Evolutionary conservation across 176 grass and related monocot genomes (phyloP).

Genomic region (Ampelocalamus luodianensis): DNA sequence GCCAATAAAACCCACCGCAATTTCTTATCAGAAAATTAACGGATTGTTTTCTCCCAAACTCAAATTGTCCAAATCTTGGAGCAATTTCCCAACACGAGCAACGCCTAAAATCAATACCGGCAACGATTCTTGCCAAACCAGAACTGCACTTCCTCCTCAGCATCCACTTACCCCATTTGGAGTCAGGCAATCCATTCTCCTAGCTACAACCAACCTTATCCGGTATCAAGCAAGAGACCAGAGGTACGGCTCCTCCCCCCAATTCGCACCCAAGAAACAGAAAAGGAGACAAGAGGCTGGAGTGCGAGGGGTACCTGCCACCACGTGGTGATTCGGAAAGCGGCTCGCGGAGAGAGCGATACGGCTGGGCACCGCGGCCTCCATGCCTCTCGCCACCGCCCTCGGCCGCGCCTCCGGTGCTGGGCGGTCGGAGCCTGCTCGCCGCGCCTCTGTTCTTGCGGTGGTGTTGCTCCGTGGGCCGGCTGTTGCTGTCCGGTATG

Average conservation of each 20-base stretch:
- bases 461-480: slow-evolving; percentile 41
- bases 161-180: background rate
- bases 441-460: background rate
- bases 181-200: background rate
- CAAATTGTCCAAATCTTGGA: background rate
- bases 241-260: background rate
- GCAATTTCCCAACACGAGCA: background rate
- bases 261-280: slow-evolving; percentile 8
- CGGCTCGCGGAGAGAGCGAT: slow-evolving; percentile 41
- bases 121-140: background rate
- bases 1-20: background rate
- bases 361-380: slow-evolving; percentile 47
- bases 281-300: background rate
- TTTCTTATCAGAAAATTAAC: background rate
- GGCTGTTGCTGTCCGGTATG: background rate
- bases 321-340: background rate
- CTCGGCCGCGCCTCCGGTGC: background rate
- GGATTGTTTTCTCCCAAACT: background rate
- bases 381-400: slow-evolving; percentile 39
- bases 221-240: background rate
- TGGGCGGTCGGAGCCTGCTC: background rate
- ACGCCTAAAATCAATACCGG: background rate
- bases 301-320: slow-evolving; percentile 35
- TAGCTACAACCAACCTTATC: slow-evolving; percentile 12
- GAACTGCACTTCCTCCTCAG: background rate